Evolutionary conservation across 225 moss, liverwort and hornwort species (phyloP), one percentile per base, ranked within the genome.

Genomic region (Pseudoscleropodium purum): DNA sequence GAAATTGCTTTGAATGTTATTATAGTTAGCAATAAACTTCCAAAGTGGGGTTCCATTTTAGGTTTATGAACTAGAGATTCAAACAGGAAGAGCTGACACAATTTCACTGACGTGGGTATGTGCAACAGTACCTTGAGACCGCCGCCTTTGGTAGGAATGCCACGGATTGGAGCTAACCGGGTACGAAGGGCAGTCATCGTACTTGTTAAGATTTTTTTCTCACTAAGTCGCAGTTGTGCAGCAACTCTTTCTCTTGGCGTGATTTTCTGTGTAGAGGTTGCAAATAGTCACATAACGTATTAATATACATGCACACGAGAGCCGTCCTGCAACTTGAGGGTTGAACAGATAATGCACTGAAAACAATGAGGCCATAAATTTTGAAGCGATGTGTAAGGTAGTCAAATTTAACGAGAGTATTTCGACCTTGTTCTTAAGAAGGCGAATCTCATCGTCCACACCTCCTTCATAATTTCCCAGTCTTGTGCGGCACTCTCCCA

Each of bases 401-500:
- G 64, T 85, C 56, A 92, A 67, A 54, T 21, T 33, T 54, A 56
- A 39, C 62, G 54, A 86, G 47, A 37, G 74, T 60, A 68, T 37
- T 73, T 80, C 13, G 33, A 98, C 98, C 95, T 96, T 97, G 90
- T 97, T 88, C 91, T 95, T 99, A 30, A 96, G 93, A 63, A 99
- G 88, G 47, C 97, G 97, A 85, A 93, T 94, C 91, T 99, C 99
- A 83, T 97, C 97, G 87, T 99, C 99, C 59, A 95, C 93, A 90
- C 93, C 94, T 24, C 97, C 93, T 65, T 94, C 93, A 65, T 99
- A 99, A 34, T 95, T 96, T 89, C 91, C 96, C 39, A 99, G 95
- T 86, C 94, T 95, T 81, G 93, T 94, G 83, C 99, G 97, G 85
- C 99, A 99, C 89, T 99, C 99, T 25, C 96, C 97, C 99, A 99